Conservation (phyloP, 768 basidiomycete species). For the Mycena belliarum region DNA sequence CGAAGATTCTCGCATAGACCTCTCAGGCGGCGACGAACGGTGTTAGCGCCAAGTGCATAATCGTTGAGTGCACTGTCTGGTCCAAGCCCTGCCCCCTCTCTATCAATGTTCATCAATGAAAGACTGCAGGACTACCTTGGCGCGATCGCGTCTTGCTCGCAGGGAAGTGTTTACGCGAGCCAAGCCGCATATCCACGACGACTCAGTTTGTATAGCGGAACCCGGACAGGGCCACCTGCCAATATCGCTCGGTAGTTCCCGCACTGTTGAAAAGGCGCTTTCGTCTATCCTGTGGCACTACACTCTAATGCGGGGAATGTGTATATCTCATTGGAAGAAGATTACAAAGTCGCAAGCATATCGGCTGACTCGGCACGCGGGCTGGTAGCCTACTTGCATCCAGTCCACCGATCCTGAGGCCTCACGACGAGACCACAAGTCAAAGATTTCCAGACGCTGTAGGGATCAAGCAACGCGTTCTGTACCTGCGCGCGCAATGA, state of each 20-base stretch:
- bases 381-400: neutral
- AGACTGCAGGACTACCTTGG: conserved; percentile 16
- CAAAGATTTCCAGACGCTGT: neutral
- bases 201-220: conserved; percentile 19
- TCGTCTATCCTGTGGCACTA: conserved; percentile 32
- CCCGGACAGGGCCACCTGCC: conserved; percentile 25
- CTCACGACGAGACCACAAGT: neutral
- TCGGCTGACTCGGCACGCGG: conserved; percentile 31
- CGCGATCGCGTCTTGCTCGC: conserved; percentile 23
- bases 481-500: neutral
- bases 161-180: conserved; percentile 24
- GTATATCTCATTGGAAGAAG: conserved; percentile 24
- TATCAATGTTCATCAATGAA: conserved; percentile 4
- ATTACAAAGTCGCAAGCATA: conserved; percentile 27
- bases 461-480: neutral
- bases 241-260: conserved; percentile 26
- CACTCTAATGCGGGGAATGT: conserved; percentile 28
- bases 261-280: conserved; percentile 24
- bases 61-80: conserved; percentile 33
- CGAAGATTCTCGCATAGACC: conserved; percentile 33
- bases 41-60: conserved; percentile 35
- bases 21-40: conserved; percentile 23
- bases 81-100: neutral
- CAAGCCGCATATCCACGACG: conserved; percentile 19
- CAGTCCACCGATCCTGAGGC: neutral